Percentiles rank a stretch among this genome's conserved stretches.
Conservation (phyloP, 179 eudicot genomes). For the Amaranthus tricolor region DNA sequence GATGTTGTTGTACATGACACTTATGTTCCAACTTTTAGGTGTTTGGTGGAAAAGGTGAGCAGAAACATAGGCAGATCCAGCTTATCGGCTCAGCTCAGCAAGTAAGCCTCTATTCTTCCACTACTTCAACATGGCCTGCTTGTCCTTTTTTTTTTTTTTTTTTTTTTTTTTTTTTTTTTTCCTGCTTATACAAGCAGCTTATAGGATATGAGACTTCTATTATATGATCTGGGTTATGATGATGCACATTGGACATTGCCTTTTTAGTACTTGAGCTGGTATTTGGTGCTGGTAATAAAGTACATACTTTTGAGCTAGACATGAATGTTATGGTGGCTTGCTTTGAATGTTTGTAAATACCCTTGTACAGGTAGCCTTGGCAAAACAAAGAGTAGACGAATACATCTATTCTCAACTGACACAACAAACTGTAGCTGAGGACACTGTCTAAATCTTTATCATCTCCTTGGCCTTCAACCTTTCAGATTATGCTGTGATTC, state of each 20-base stretch:
- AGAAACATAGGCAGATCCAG: slow-evolving; percentile 77
- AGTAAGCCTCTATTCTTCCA: slow-evolving; percentile 32
- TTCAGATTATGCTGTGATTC: not conserved
- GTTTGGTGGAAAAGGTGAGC: slow-evolving; percentile 83
- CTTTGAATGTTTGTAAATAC: slow-evolving; percentile 9
- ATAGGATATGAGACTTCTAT: not conserved
- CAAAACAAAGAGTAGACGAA: slow-evolving; percentile 85
- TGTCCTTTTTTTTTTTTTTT: not conserved
- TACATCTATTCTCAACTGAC: slow-evolving; percentile 75
- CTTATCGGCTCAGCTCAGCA: slow-evolving; percentile 78
- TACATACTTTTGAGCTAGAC: not conserved
- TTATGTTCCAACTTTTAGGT: slow-evolving; percentile 43
- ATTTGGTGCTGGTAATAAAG: not conserved
- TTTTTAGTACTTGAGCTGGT: not conserved
- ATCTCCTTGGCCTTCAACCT: not conserved
- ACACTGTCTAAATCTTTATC: slow-evolving; percentile 20
- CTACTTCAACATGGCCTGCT: no score
- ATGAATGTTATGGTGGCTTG: not conserved
- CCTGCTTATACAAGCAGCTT: not conserved
- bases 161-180: not conserved
- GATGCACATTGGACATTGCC: not conserved
- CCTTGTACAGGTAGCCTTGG: slow-evolving; percentile 65
- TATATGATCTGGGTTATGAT: not conserved
- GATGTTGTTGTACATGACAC: not conserved
- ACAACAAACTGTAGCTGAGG: slow-evolving; percentile 46